These are phyloP conservation scores for Ceratocystis smalleyi DNA, from an alignment of 2,329 filamentous ascomycete genomes.

Conservation along the genomic window DNA sequence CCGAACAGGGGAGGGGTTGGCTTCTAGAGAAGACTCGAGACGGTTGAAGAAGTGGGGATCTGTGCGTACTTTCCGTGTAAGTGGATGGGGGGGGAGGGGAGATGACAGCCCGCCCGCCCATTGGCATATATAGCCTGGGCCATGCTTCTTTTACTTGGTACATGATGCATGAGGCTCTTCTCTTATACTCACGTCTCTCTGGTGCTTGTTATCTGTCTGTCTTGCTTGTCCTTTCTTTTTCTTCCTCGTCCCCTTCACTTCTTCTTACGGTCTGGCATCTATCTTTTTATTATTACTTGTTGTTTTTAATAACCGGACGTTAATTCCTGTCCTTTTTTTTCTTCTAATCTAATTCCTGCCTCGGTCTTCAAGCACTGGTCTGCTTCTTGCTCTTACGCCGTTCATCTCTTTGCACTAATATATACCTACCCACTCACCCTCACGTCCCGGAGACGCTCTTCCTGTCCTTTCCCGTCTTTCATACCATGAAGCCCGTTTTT, in stretches of 20 bases:
- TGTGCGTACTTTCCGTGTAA: neutral
- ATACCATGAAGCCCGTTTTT: slow-evolving; percentile 28
- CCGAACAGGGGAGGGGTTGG: neutral
- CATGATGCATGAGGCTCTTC: neutral
- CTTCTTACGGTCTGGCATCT: slow-evolving; percentile 15
- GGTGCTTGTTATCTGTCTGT: slow-evolving; percentile 10
- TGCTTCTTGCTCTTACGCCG: slow-evolving; percentile 27
- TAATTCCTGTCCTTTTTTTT: slow-evolving; percentile 21
- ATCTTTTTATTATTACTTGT: slow-evolving; percentile 18
- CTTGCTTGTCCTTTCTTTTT: slow-evolving; percentile 17
- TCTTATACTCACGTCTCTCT: neutral
- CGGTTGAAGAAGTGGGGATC: neutral
- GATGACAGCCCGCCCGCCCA: too few relatives aligned
- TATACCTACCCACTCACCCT: slow-evolving; percentile 10
- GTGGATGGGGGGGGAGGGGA: too few relatives aligned
- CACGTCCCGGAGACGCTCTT: slow-evolving; percentile 21
- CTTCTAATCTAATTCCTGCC: slow-evolving; percentile 19
- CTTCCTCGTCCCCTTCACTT: slow-evolving; percentile 17
- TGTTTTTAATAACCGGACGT: slow-evolving; percentile 20
- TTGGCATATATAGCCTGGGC: too few relatives aligned
- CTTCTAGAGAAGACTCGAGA: neutral
- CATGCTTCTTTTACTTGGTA: neutral
- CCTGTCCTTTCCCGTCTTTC: neutral
- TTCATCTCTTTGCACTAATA: slow-evolving; percentile 21
- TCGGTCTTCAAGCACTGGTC: slow-evolving; percentile 33